A percentile compares a stretch with the other conserved stretches of the same genome.
Evolutionary conservation across 2,329 filamentous ascomycete genomes (phyloP).

Genomic region (Aspergillus spinulosporus): DNA sequence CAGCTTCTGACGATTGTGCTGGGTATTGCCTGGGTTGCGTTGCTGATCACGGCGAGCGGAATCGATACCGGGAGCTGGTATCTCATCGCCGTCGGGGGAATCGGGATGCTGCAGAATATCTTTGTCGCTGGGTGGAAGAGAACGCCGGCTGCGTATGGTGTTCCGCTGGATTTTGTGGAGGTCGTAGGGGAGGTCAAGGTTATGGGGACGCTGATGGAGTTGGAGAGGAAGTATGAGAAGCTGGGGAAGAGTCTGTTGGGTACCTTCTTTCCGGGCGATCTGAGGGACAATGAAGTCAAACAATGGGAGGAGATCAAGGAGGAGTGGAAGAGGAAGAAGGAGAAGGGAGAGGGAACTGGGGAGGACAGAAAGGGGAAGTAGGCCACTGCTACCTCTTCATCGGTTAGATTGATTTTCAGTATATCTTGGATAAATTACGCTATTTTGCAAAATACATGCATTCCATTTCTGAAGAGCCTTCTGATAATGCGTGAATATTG

Average conservation of each 20-base stretch:
- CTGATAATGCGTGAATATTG: too few species aligned
- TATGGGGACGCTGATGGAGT: conserved; percentile 33
- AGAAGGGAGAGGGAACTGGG: background rate
- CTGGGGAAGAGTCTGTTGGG: conserved; percentile 33
- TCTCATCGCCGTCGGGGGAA: conserved; percentile 42
- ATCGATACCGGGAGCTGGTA: conserved; percentile 44
- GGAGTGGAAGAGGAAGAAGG: conserved; percentile 9
- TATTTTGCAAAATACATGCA: too few species aligned
- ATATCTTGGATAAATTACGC: too few species aligned
- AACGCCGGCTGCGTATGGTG: conserved; percentile 14
- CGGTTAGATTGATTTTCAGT: too few species aligned
- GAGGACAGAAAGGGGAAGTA: background rate
- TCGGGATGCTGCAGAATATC: conserved; percentile 44
- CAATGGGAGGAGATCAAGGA: conserved; percentile 16
- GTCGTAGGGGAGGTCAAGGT: conserved; percentile 34
- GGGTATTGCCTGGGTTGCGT: conserved; percentile 41
- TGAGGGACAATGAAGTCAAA: conserved; percentile 13
- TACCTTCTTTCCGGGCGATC: conserved; percentile 34
- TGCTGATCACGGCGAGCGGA: conserved; percentile 45
- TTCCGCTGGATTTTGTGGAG: conserved; percentile 26
- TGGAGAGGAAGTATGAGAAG: conserved; percentile 32
- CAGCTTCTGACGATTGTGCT: conserved; percentile 26
- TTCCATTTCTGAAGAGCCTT: too few species aligned
- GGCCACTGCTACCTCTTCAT: too few species aligned
- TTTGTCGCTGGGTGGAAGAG: conserved; percentile 31